Evolutionary conservation across 345 rosid species (phyloP).

Genomic region (Rhodamnia rubescens): DNA sequence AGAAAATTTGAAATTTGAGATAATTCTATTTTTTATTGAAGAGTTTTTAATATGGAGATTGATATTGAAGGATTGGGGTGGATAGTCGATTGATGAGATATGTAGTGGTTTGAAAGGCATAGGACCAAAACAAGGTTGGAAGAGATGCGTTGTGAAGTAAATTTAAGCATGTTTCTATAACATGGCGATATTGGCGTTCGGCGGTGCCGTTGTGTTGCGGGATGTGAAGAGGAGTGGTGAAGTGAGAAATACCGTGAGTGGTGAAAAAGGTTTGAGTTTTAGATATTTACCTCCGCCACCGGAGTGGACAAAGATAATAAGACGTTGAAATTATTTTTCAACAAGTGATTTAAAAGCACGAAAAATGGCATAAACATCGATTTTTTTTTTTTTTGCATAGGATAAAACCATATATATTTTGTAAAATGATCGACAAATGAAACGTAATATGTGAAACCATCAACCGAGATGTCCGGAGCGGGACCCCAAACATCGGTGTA

Average conservation of each 20-base stretch:
- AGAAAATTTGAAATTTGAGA: neutral
- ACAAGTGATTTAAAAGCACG: neutral
- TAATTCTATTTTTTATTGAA: neutral
- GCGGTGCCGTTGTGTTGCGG: neutral
- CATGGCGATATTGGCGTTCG: neutral
- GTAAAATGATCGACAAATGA: too few species aligned
- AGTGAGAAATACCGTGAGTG: neutral
- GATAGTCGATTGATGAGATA: neutral
- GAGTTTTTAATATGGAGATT: neutral
- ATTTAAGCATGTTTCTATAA: neutral
- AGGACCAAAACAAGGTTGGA: neutral
- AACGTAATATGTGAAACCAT: too few species aligned
- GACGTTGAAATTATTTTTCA: neutral
- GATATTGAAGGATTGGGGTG: neutral
- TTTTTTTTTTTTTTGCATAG: too few species aligned
- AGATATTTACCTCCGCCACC: neutral
- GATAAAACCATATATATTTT: too few species aligned
- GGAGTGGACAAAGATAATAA: neutral
- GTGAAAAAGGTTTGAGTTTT: neutral
- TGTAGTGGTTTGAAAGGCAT: neutral
- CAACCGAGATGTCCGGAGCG: too few species aligned
- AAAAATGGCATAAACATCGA: neutral
- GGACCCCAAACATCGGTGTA: too few species aligned
- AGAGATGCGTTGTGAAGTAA: neutral
- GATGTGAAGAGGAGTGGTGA: neutral